Percentiles rank a stretch among this genome's conserved stretches.
phyloP scores from a whole-genome alignment of 1,284 basidiomycete genomes.

The Ganoderma multipileum region DNA sequence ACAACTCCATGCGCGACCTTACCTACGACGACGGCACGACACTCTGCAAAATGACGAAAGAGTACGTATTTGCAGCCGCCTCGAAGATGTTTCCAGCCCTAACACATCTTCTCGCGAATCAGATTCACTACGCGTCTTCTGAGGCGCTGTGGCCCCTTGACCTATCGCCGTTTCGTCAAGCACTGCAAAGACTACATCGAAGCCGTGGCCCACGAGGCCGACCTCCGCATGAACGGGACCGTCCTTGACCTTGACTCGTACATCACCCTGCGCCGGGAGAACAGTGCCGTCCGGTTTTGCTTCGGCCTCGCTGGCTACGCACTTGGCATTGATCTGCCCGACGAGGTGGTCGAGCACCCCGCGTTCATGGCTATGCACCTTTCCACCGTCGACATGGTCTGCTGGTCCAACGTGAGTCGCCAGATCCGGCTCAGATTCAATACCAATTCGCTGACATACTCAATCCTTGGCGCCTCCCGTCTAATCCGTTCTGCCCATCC shows the following conservation, averaged over 20 bases:
- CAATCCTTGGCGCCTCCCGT: background rate
- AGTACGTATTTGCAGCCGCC: constrained; percentile 48
- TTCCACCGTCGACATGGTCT: constrained; percentile 69
- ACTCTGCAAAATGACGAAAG: constrained; percentile 64
- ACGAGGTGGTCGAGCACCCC: constrained; percentile 63
- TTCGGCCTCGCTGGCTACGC: constrained; percentile 68
- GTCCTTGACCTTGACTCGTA: constrained; percentile 61
- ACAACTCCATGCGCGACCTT: constrained; percentile 58
- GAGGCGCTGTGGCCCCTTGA: constrained; percentile 49
- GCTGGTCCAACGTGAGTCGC: constrained; percentile 70
- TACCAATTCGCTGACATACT: constrained; percentile 12
- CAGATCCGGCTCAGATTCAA: constrained; percentile 1
- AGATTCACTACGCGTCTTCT: constrained; percentile 62
- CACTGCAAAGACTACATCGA: constrained; percentile 64
- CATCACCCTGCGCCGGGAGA: constrained; percentile 65
- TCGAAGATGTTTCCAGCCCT: background rate
- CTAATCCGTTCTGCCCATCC: background rate
- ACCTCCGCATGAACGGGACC: constrained; percentile 60
- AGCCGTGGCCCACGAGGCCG: constrained; percentile 63
- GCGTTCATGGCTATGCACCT: constrained; percentile 61
- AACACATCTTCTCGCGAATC: constrained; percentile 12
- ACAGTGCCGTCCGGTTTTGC: constrained; percentile 69
- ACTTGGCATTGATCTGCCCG: constrained; percentile 66
- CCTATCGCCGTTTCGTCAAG: constrained; percentile 56
- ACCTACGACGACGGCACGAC: constrained; percentile 61